Percentiles rank a stretch among this genome's conserved stretches.
Evolutionary conservation across 371 early-diverging fungal genomes (phyloP).

Genomic region (Basidiobolus heterosporus): DNA sequence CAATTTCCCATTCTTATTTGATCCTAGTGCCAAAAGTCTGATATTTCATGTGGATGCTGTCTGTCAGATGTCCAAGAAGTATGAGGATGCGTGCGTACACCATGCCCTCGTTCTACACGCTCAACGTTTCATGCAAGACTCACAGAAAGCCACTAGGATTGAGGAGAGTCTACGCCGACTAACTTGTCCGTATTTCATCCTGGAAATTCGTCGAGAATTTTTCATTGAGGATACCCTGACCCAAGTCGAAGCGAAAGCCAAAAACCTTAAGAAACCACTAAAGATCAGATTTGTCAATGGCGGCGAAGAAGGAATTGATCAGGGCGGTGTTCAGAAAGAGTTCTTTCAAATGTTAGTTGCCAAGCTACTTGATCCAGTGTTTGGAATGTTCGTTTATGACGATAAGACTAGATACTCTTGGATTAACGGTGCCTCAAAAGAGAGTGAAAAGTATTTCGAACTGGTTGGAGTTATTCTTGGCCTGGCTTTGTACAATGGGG

Average conservation of each 20-base stretch:
- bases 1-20: constrained; percentile 45
- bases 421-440: constrained; percentile 56
- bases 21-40: constrained; percentile 46
- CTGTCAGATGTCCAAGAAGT: constrained; percentile 58
- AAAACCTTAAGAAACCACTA: constrained; percentile 77
- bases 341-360: constrained; percentile 82
- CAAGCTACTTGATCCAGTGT: constrained; percentile 80
- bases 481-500: constrained; percentile 83
- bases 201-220: constrained; percentile 55
- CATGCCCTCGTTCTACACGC: no score
- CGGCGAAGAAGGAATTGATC: constrained; percentile 70
- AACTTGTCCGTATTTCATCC: no score
- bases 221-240: constrained; percentile 72
- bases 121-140: no score
- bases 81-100: constrained; percentile 21
- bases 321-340: constrained; percentile 93
- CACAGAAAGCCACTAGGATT: no score
- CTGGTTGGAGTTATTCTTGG: constrained; percentile 78
- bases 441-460: constrained; percentile 63
- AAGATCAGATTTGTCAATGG: constrained; percentile 69
- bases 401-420: constrained; percentile 73
- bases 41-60: constrained; percentile 58
- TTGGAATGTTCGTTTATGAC: constrained; percentile 70
- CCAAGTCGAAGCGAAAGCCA: constrained; percentile 21
- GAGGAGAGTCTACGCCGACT: no score